Conservation (phyloP, 225 moss, liverwort and hornwort genomes). For the Climacium dendroides region DNA sequence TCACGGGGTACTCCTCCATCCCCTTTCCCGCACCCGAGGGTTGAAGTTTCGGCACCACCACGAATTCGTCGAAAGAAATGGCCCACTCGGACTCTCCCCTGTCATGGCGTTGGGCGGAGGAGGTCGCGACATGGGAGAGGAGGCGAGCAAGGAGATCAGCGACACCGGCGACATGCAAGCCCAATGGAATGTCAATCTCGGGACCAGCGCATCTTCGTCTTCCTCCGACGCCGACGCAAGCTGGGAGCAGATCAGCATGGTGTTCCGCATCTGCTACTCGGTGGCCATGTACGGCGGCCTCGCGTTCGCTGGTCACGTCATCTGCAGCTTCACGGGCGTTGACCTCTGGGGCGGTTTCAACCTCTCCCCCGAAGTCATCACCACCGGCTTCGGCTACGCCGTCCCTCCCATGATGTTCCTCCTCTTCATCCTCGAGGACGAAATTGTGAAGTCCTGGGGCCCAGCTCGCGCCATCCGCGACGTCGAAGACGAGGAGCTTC, state of each 20-base stretch:
- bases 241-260: conserved; percentile 89
- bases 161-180: conserved; percentile 24
- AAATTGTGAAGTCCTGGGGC: conserved; percentile 76
- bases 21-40: neutral
- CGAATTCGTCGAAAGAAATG: neutral
- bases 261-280: conserved; percentile 72
- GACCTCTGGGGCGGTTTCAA: conserved; percentile 82
- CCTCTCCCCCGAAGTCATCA: conserved; percentile 51
- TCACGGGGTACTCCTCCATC: neutral
- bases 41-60: neutral
- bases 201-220: neutral
- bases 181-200: conserved; percentile 21
- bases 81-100: neutral
- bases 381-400: conserved; percentile 71
- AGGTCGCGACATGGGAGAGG: neutral
- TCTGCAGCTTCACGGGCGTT: conserved; percentile 75
- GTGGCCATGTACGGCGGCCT: conserved; percentile 69
- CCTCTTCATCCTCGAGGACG: conserved; percentile 88
- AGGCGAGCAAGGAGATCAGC: neutral
- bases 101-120: conserved; percentile 6
- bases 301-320: conserved; percentile 68
- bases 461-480: conserved; percentile 96
- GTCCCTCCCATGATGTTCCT: conserved; percentile 89
- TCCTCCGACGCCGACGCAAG: conserved; percentile 31
- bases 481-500: conserved; percentile 87